These are phyloP conservation scores for Fusarium sacchari DNA, from an alignment of 2,329 filamentous ascomycete genomes.

Conservation along the genomic window DNA sequence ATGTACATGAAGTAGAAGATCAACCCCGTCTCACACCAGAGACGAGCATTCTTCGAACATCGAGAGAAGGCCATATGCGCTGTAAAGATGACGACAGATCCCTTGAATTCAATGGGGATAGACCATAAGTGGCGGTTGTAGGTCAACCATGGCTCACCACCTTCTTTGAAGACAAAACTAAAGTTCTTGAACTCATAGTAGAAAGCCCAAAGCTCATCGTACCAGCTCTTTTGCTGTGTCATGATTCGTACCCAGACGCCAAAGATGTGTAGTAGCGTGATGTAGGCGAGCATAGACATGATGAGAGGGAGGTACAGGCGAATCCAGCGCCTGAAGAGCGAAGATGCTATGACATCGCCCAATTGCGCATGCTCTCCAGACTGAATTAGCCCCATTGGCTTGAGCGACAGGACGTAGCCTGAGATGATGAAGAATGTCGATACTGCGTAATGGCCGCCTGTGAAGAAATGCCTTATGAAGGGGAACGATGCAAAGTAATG, in stretches of 20 bases:
- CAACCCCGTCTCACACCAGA: conserved; percentile 63
- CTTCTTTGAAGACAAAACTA: conserved; percentile 71
- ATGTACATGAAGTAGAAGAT: conserved; percentile 75
- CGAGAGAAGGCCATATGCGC: conserved; percentile 65
- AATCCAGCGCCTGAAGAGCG: conserved; percentile 61
- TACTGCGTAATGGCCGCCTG: conserved; percentile 70
- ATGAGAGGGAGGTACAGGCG: conserved; percentile 64
- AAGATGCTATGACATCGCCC: conserved; percentile 57
- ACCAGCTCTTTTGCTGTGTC: conserved; percentile 52
- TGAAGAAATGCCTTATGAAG: conserved; percentile 67
- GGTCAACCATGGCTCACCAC: conserved; percentile 61
- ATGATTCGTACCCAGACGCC: conserved; percentile 56
- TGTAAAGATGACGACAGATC: conserved; percentile 72
- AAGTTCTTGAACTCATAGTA: conserved; percentile 73
- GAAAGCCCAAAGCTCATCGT: conserved; percentile 61
- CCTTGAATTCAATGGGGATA: conserved; percentile 71
- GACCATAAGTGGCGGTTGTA: conserved; percentile 71
- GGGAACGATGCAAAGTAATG: conserved; percentile 65
- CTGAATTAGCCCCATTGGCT: conserved; percentile 59
- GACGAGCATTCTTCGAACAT: conserved; percentile 63
- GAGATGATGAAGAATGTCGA: conserved; percentile 67
- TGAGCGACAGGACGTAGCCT: conserved; percentile 65
- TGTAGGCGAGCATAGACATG: conserved; percentile 62
- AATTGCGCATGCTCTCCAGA: conserved; percentile 54
- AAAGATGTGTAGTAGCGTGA: conserved; percentile 62